Evolutionary conservation across 306 rosid species (phyloP).

Genomic region (Urtica urens): DNA sequence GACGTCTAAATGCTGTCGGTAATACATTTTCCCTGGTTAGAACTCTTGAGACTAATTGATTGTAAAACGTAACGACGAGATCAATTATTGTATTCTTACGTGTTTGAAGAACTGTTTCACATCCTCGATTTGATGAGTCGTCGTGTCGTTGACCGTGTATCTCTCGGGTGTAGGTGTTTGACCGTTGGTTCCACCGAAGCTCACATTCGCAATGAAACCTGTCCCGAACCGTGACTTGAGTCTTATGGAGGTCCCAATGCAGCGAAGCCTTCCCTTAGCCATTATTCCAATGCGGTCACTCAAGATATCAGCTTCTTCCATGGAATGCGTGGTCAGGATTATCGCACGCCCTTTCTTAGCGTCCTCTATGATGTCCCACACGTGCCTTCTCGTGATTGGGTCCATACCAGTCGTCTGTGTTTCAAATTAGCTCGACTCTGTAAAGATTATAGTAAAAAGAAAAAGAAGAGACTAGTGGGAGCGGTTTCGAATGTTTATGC

Average conservation of each 20-base stretch:
- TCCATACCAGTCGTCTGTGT: constrained; percentile 89
- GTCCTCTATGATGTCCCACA: constrained; percentile 77
- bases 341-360: constrained; percentile 84
- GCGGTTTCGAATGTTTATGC: constrained; percentile 15
- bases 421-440: constrained; percentile 3
- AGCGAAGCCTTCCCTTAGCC: constrained; percentile 90
- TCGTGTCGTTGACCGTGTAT: constrained; percentile 24
- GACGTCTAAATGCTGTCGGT: constrained; percentile 60
- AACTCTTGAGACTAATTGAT: background rate
- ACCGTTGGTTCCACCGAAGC: constrained; percentile 32
- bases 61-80: too few relatives aligned
- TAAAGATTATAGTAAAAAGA: background rate
- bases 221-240: constrained; percentile 78
- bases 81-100: too few relatives aligned
- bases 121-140: constrained; percentile 34
- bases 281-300: constrained; percentile 85
- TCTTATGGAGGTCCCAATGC: constrained; percentile 83
- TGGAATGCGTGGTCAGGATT: constrained; percentile 82
- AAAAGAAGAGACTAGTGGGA: background rate
- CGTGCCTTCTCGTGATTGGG: constrained; percentile 91
- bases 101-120: constrained; percentile 67
- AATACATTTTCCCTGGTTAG: constrained; percentile 25
- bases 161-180: constrained; percentile 29
- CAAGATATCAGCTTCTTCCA: constrained; percentile 94
- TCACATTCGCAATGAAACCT: constrained; percentile 64